Evolutionary conservation across 129 eudicot genomes (phyloP).

Genomic region (Flaveria bidentis): DNA sequence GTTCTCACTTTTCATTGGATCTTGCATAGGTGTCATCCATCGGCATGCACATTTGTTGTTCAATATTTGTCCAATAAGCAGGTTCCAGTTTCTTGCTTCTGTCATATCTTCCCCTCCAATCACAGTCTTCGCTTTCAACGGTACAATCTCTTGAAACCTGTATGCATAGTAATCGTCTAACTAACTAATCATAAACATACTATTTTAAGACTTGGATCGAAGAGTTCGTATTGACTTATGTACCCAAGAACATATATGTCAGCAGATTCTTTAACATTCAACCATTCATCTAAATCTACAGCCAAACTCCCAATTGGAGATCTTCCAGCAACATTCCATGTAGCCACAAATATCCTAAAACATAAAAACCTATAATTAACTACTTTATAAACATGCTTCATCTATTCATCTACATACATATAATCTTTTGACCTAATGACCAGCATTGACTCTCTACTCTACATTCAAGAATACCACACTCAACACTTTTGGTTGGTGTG

Average conservation of each 20-base stretch:
- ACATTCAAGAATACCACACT: no score
- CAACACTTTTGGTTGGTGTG: no score
- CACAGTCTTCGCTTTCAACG: constrained; percentile 65
- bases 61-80: constrained; percentile 68
- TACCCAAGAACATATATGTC: constrained; percentile 96
- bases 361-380: constrained; percentile 12
- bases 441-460: no score
- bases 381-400: constrained; percentile 18
- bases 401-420: no score
- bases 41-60: constrained; percentile 64
- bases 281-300: constrained; percentile 90
- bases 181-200: background rate
- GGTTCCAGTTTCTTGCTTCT: constrained; percentile 78
- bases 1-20: constrained; percentile 45
- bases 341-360: constrained; percentile 78
- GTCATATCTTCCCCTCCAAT: constrained; percentile 82
- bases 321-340: constrained; percentile 96
- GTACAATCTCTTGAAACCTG: constrained; percentile 95
- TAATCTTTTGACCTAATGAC: no score
- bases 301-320: constrained; percentile 84
- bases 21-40: constrained; percentile 54
- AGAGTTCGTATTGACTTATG: background rate
- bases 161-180: background rate
- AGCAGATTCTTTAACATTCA: constrained; percentile 64
- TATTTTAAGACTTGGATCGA: background rate